A percentile compares a stretch with the other conserved stretches of the same genome.
Evolutionary conservation across 306 rosid species (phyloP).

Genomic region (Dryas octopetala): DNA sequence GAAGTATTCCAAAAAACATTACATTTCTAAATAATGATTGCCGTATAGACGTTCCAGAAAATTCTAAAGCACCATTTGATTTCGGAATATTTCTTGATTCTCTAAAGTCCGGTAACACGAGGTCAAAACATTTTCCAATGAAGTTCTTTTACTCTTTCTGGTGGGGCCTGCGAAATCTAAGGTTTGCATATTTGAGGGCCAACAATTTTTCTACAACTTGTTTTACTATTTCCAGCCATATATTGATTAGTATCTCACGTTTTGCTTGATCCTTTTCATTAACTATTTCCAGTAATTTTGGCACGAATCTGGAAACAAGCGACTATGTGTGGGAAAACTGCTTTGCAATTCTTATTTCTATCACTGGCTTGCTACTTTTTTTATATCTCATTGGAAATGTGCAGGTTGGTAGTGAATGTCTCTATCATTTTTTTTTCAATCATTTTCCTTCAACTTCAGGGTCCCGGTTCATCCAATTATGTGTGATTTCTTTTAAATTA

Average conservation of each 20-base stretch:
- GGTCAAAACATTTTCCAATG: conserved; percentile 9
- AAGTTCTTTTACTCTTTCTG: conserved; percentile 39
- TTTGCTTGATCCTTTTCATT: too few species aligned
- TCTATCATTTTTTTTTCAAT: too few species aligned
- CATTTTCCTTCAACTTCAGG: not conserved
- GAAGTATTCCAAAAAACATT: too few species aligned
- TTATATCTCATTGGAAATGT: conserved; percentile 23
- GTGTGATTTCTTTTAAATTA: not conserved
- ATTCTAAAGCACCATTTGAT: not conserved
- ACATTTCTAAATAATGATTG: not conserved
- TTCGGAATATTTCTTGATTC: conserved; percentile 26
- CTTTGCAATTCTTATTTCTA: conserved; percentile 20
- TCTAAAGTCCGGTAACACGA: not conserved
- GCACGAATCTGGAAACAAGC: conserved; percentile 23
- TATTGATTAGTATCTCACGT: too few species aligned
- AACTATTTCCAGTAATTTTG: conserved; percentile 8
- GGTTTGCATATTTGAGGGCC: not conserved
- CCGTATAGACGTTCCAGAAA: not conserved
- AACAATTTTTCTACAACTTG: not conserved
- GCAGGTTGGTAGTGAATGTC: conserved; percentile 18
- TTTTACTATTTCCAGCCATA: too few species aligned
- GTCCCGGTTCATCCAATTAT: not conserved
- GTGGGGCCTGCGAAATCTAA: conserved; percentile 45
- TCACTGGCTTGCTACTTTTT: conserved; percentile 21
- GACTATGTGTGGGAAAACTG: conserved; percentile 6